Evolutionary conservation across 2,329 filamentous ascomycete genomes (phyloP).

Genomic region (Neospermospora avenae): DNA sequence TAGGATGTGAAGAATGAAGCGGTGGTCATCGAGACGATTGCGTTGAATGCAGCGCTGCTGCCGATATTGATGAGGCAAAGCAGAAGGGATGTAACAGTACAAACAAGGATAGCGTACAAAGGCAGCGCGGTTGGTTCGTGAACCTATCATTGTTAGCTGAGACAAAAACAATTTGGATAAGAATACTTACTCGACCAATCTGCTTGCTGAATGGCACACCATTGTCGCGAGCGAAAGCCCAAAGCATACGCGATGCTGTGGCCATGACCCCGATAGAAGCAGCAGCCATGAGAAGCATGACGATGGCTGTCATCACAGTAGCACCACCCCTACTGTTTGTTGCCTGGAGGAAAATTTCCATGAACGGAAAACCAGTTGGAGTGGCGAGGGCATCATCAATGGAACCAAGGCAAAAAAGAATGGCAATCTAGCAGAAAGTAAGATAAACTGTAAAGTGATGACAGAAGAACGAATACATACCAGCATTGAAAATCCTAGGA

Average conservation of each 20-base stretch:
- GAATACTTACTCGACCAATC: conserved; percentile 11
- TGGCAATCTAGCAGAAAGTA: conserved; percentile 31
- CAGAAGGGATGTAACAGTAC: conserved; percentile 34
- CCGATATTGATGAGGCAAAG: conserved; percentile 43
- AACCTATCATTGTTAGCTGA: conserved; percentile 18
- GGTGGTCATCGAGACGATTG: conserved; percentile 43
- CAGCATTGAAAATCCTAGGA: conserved; percentile 54
- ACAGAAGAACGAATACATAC: conserved; percentile 29
- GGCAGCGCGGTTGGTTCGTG: conserved; percentile 23
- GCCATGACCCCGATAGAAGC: conserved; percentile 37
- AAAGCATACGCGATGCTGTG: conserved; percentile 40
- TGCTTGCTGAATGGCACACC: conserved; percentile 17
- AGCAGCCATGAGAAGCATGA: conserved; percentile 36
- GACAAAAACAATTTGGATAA: neutral
- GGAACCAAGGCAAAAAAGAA: conserved; percentile 43
- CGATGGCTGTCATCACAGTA: conserved; percentile 29
- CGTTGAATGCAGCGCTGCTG: conserved; percentile 42
- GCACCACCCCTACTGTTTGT: conserved; percentile 39
- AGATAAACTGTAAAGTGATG: neutral
- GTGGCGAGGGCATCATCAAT: conserved; percentile 44
- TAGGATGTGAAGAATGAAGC: conserved; percentile 45
- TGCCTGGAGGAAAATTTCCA: conserved; percentile 51
- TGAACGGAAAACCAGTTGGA: conserved; percentile 51
- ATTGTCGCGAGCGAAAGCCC: conserved; percentile 17
- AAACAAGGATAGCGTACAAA: conserved; percentile 23